phyloP scores from a whole-genome alignment of 768 basidiomycete species.

The Sutorius australiensis region DNA sequence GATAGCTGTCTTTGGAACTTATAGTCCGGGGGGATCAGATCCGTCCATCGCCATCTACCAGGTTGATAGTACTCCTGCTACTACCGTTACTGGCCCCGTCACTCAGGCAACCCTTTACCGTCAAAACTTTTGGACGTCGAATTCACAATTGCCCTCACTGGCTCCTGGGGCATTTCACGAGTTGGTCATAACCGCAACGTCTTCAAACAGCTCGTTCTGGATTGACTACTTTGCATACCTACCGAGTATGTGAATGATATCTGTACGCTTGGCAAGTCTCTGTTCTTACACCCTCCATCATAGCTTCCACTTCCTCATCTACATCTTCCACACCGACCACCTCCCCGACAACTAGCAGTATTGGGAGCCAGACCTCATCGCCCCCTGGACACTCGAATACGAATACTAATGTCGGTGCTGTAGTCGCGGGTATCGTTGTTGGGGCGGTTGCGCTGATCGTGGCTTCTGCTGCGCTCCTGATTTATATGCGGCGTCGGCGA shows the following conservation, averaged over 20 bases:
- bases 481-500: neutral
- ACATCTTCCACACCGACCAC: neutral
- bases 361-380: neutral
- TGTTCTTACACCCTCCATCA: neutral
- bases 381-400: neutral
- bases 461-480: neutral
- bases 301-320: neutral
- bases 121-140: neutral
- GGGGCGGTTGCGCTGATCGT: neutral
- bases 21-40: neutral
- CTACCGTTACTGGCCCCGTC: neutral
- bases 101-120: neutral
- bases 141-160: neutral
- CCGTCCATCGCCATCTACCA: neutral
- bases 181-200: neutral
- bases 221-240: neutral
- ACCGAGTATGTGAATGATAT: neutral
- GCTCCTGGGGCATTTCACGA: neutral
- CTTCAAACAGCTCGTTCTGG: neutral
- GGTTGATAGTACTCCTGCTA: neutral
- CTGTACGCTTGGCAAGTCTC: neutral
- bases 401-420: neutral
- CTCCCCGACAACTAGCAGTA: neutral
- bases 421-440: neutral
- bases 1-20: slow-evolving; percentile 2